These are phyloP conservation scores for Physcomitrellopsis africana DNA, from an alignment of 225 moss, liverwort and hornwort species.

Conservation along the genomic window DNA sequence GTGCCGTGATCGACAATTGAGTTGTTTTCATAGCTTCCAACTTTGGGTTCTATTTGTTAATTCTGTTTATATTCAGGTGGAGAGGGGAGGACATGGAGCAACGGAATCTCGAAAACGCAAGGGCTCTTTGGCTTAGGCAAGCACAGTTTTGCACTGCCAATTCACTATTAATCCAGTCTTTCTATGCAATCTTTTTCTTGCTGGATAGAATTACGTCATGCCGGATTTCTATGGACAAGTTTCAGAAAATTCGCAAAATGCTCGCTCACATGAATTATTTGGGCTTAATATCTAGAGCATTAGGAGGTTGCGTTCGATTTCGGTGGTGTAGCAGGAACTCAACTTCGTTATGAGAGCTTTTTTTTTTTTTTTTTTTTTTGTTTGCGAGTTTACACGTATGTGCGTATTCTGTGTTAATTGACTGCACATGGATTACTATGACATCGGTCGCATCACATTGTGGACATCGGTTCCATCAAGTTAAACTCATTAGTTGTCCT, in stretches of 20 bases:
- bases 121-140: slow-evolving; percentile 61
- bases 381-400: slow-evolving; percentile 11
- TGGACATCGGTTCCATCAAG: not conserved
- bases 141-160: slow-evolving; percentile 21
- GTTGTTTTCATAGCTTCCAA: not conserved
- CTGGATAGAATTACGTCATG: not conserved
- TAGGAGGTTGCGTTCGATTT: slow-evolving; percentile 16
- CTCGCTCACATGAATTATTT: not conserved
- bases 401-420: slow-evolving; percentile 14
- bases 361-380: not conserved
- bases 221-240: not conserved
- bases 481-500: not conserved
- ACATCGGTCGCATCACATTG: not conserved
- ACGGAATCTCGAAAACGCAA: slow-evolving; percentile 57
- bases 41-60: not conserved
- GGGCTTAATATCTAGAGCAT: not conserved
- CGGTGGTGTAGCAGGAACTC: not conserved
- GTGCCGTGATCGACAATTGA: not conserved
- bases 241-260: not conserved
- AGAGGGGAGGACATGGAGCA: slow-evolving; percentile 65
- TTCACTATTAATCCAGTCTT: slow-evolving; percentile 2
- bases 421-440: not conserved
- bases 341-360: not conserved
- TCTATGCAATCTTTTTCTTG: slow-evolving; percentile 9
- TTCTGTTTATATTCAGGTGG: slow-evolving; percentile 35